Evolutionary conservation across 768 basidiomycete genomes (phyloP).

Genomic region (Trametes gibbosa): DNA sequence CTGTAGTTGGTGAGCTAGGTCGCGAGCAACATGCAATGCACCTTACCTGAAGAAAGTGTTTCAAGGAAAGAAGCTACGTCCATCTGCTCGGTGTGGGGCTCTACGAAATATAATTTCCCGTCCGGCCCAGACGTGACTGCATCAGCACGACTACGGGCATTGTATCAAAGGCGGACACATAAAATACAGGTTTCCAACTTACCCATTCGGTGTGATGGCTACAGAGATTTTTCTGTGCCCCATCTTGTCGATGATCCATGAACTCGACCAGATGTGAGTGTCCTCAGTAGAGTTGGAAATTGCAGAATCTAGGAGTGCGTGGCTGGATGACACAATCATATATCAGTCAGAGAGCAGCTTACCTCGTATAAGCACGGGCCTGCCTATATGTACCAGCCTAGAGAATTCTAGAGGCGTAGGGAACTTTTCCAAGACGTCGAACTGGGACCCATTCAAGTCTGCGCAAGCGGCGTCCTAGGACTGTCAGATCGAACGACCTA

Average conservation of each 20-base stretch:
- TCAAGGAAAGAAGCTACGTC: slow-evolving; percentile 54
- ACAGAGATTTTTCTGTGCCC: slow-evolving; percentile 58
- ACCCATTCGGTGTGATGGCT: slow-evolving; percentile 86
- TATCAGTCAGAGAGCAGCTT: neutral
- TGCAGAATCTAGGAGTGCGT: neutral
- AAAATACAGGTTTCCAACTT: slow-evolving; percentile 19
- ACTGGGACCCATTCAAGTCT: slow-evolving; percentile 61
- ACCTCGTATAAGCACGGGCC: slow-evolving; percentile 78
- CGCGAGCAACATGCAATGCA: slow-evolving; percentile 4
- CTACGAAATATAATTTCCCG: slow-evolving; percentile 65
- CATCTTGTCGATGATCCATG: slow-evolving; percentile 58
- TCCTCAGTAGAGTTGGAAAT: neutral
- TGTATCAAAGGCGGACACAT: neutral
- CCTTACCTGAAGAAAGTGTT: slow-evolving; percentile 38
- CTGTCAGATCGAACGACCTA: neutral
- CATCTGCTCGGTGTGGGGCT: slow-evolving; percentile 71
- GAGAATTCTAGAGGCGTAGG: slow-evolving; percentile 72
- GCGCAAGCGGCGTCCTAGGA: neutral
- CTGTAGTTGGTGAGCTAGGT: neutral
- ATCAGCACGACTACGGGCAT: slow-evolving; percentile 62
- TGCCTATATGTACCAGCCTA: slow-evolving; percentile 60
- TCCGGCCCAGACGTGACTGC: slow-evolving; percentile 57
- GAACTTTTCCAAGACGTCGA: slow-evolving; percentile 48
- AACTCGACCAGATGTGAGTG: slow-evolving; percentile 52
- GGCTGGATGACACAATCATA: neutral